phyloP scores from a whole-genome alignment of 2,329 filamentous ascomycete genomes.

The Amauroascus niger region DNA sequence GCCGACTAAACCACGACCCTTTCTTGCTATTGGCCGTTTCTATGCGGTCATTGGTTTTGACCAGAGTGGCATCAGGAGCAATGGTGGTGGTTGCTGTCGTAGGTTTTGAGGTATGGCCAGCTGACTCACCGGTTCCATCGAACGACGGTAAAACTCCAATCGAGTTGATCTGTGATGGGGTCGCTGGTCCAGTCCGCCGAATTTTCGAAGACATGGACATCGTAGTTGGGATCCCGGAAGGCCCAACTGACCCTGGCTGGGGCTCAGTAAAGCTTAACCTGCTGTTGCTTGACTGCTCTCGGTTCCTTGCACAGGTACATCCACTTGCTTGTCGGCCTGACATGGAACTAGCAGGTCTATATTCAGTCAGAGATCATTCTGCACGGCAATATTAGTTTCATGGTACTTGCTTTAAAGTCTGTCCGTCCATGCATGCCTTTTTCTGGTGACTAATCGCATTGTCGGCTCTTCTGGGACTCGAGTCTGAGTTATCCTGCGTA shows the following conservation, averaged over 20 bases:
- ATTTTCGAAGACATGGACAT: neutral
- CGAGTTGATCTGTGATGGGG: neutral
- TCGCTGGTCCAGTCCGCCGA: neutral
- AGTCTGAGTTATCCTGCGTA: neutral
- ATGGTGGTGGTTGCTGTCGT: conserved; percentile 6
- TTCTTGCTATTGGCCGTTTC: conserved; percentile 1
- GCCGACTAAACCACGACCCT: conserved; percentile 12
- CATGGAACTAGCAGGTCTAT: neutral
- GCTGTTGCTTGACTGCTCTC: neutral
- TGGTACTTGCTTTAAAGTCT: neutral
- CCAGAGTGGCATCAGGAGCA: neutral
- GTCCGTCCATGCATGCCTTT: neutral
- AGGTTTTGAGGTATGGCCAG: neutral
- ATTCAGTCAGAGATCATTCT: neutral
- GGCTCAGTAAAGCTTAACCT: neutral
- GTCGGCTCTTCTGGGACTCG: neutral
- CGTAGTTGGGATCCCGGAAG: neutral
- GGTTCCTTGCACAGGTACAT: conserved; percentile 4
- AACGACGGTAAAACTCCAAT: conserved; percentile 23
- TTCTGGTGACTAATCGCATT: neutral
- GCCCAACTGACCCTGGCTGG: neutral
- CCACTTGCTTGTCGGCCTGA: neutral
- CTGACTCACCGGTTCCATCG: conserved; percentile 23
- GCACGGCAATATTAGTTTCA: neutral
- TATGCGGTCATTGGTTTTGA: neutral